These are phyloP conservation scores for Brassica incana DNA, from an alignment of 345 rosid species.

Conservation along the genomic window DNA sequence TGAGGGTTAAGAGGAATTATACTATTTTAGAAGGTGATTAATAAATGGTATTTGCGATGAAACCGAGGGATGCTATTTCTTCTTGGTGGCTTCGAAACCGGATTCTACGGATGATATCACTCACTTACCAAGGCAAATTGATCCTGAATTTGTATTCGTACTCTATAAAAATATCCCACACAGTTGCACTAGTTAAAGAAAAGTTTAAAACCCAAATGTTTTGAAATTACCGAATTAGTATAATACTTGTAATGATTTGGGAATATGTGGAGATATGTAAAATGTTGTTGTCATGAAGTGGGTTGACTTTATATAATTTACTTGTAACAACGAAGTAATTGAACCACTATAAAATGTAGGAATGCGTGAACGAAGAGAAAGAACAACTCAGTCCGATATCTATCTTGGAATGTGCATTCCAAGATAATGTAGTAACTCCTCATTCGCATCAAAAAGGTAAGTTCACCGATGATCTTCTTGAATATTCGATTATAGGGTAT, in stretches of 20 bases:
- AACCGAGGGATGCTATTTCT: slow-evolving; percentile 41
- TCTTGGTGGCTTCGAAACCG: slow-evolving; percentile 39
- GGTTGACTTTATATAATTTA: neutral
- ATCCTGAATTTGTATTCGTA: neutral
- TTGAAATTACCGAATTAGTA: neutral
- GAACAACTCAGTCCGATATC: slow-evolving; percentile 88
- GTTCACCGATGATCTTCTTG: slow-evolving; percentile 2
- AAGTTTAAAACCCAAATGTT: neutral
- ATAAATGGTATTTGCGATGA: slow-evolving; percentile 2
- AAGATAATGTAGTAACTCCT: slow-evolving; percentile 17
- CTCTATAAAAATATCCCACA: neutral
- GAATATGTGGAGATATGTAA: neutral
- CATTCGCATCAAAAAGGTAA: slow-evolving; percentile 14
- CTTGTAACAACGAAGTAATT: neutral
- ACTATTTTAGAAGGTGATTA: neutral
- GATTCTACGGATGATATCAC: slow-evolving; percentile 13
- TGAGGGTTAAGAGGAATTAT: neutral
- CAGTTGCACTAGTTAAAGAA: neutral
- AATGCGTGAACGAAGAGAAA: slow-evolving; percentile 57
- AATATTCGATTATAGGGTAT: neutral
- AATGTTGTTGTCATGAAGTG: slow-evolving; percentile 17
- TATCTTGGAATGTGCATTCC: slow-evolving; percentile 66
- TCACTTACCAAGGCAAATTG: slow-evolving; percentile 4
- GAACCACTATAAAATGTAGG: slow-evolving; percentile 31
- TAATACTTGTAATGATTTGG: neutral